A percentile compares a stretch with the other conserved stretches of the same genome.
phyloP scores from a whole-genome alignment of 106 monocot species.

The Dioscorea dumetorum region DNA sequence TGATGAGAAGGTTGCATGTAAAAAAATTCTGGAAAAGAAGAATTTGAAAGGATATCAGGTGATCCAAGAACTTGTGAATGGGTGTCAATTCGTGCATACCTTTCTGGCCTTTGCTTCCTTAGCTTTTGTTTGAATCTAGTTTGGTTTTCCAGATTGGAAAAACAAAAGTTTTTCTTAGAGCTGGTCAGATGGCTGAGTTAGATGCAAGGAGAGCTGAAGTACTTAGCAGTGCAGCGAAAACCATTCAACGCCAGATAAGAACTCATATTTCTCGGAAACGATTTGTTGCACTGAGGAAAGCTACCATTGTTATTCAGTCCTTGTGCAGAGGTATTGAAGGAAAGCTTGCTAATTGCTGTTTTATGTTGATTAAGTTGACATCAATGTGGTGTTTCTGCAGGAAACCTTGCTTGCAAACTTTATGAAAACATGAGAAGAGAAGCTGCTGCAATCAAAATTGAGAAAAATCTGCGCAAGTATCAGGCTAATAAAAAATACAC shows the following conservation, averaged over 20 bases:
- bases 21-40: conserved; percentile 85
- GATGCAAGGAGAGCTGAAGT: conserved; percentile 88
- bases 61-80: background rate
- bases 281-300: conserved; percentile 61
- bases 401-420: conserved; percentile 73
- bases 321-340: conserved; percentile 65
- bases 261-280: conserved; percentile 78
- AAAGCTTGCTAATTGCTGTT: too few relatives aligned
- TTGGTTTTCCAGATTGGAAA: conserved; percentile 77
- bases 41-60: conserved; percentile 89
- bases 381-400: conserved; percentile 29
- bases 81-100: too few relatives aligned
- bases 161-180: conserved; percentile 94
- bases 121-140: background rate
- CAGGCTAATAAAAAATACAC: conserved; percentile 60
- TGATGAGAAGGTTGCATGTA: conserved; percentile 90
- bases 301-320: conserved; percentile 65
- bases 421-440: conserved; percentile 64
- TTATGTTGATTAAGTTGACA: background rate
- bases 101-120: background rate
- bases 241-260: conserved; percentile 76
- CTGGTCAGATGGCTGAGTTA: conserved; percentile 99
- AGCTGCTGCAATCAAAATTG: conserved; percentile 79
- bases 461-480: conserved; percentile 62
- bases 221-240: conserved; percentile 78